phyloP scores from a whole-genome alignment of 1,284 basidiomycete genomes.

The Sparassis latifolia region DNA sequence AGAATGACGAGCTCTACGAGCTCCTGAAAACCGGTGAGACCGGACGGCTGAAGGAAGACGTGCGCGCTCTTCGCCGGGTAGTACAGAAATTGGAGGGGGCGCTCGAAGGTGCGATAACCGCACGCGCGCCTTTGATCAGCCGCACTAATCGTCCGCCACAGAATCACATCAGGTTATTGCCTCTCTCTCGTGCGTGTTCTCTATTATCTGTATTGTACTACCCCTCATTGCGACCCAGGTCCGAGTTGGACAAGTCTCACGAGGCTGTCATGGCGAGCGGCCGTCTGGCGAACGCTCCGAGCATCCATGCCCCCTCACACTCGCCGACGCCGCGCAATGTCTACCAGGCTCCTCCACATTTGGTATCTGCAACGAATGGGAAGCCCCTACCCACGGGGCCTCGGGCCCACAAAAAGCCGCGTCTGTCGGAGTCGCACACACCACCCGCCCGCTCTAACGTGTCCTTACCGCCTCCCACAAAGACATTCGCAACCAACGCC shows the following conservation, averaged over 20 bases:
- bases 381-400: slow-evolving; percentile 69
- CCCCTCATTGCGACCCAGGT: slow-evolving; percentile 19
- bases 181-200: slow-evolving; percentile 59
- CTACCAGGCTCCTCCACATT: slow-evolving; percentile 22
- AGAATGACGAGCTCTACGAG: slow-evolving; percentile 74
- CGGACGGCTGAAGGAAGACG: slow-evolving; percentile 73
- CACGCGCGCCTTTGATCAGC: slow-evolving; percentile 3
- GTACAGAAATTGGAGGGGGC: slow-evolving; percentile 64
- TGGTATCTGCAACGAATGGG: slow-evolving; percentile 21
- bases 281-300: slow-evolving; percentile 28
- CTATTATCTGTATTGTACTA: background rate
- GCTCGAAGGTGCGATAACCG: slow-evolving; percentile 52
- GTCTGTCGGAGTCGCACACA: slow-evolving; percentile 50
- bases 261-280: slow-evolving; percentile 46
- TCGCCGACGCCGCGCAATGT: slow-evolving; percentile 32
- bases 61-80: slow-evolving; percentile 55
- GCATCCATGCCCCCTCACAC: slow-evolving; percentile 33
- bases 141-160: slow-evolving; percentile 22
- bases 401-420: slow-evolving; percentile 69
- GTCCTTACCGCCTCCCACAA: slow-evolving; percentile 18
- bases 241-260: slow-evolving; percentile 69
- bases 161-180: slow-evolving; percentile 69
- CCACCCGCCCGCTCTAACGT: slow-evolving; percentile 29
- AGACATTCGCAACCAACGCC: slow-evolving; percentile 20
- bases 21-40: slow-evolving; percentile 65